Evolutionary conservation across 768 basidiomycete genomes (phyloP), one percentile per base, ranked within the genome.

Genomic region (Inosperma sp.): DNA sequence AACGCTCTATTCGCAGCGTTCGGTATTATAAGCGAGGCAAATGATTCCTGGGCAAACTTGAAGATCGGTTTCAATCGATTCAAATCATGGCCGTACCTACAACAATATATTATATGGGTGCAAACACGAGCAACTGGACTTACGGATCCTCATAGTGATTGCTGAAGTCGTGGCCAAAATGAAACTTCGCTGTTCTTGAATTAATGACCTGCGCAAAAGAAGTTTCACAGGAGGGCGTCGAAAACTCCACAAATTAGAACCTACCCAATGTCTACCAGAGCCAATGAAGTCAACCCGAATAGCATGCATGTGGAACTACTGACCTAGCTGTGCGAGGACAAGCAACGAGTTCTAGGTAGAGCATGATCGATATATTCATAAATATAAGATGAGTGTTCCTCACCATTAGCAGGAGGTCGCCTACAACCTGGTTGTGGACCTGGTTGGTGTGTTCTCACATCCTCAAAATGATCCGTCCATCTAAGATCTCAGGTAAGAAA

Each of bases 241-340:
- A 25, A 33, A 42, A 25, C 13, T 47, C 27, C 30, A 40, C 35
- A 31, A 31, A 25, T 36, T 25, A 10, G 21, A 27, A 33, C 68
- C 30, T 68, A 84, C 82, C 84, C 83, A 86, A 60, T 86, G 84
- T 61, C 83, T 84, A 49, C 17, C 48, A 47, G 53, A 25, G 55
- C n/a, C 53, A 45, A 58, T 51, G 40, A 45, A 45, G 49, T 44
- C 34, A 27, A 29, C 17, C 23, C 19, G 7, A 42, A 44, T 23
- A 30, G 34, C 33, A 31, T 45, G 25, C 19, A 34, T 14, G 31
- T 23, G 4, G 25, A 25, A 13, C 37, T 43, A 59, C 73, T 62
- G 62, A 84, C 83, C 82, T 80, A 29, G 82, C 81, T 19, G 73
- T 71, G 45, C 85, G 71, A 16, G 86, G 86, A 60, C 86, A 88